Base-by-base conservation (phyloP, 2,329 filamentous ascomycete genomes). In the Colletotrichum sp. region DNA sequence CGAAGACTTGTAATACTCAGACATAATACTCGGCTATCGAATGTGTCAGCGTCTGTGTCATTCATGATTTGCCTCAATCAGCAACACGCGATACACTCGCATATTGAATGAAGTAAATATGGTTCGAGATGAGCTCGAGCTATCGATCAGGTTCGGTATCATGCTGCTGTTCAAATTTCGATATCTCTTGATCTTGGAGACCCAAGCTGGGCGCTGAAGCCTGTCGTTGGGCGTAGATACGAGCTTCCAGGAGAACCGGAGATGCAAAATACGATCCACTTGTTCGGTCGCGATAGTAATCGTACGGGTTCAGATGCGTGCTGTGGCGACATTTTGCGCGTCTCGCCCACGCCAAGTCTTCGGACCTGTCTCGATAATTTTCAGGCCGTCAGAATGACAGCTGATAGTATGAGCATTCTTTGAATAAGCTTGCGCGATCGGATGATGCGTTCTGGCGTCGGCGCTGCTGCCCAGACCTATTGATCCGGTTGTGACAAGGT, bases 251-350 rank as follows among this genome's bases (percentile, higher is more conserved):
- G 70, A 52, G 34, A 55, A 36, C 70, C 70, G 74, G 74, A 76
- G 70, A 74, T 73, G 64, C 74, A 44, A 65, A 66, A 55, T 65
- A 16, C 49, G 49, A 52, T 76, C 74, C 74, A 76, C 74, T 59
- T 28, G 49, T 32, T 39, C 28, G 26, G 70, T 28, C 70, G n/a
- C 68, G 70, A 59, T 44, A 62, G 65, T 16, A 26, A 18, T 18
- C 15, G 18, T 16, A 28, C 64, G 21, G 24, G 28, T 36, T 26
- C n/a, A 26, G 62, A 10, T 55, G 21, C n/a, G n/a, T 49, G 32
- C n/a, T 49, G 64, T 30, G 30, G 39, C 57, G 34, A 26, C 64
- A 36, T 49, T 64, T 9, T 24, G 70, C 57, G 57, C 10, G 32
- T 28, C 10, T 74, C 32, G 24, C 64, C 71, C 44, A 74, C 36